Conservation (phyloP, 1,284 basidiomycete species). For the Marasmius oreades region DNA sequence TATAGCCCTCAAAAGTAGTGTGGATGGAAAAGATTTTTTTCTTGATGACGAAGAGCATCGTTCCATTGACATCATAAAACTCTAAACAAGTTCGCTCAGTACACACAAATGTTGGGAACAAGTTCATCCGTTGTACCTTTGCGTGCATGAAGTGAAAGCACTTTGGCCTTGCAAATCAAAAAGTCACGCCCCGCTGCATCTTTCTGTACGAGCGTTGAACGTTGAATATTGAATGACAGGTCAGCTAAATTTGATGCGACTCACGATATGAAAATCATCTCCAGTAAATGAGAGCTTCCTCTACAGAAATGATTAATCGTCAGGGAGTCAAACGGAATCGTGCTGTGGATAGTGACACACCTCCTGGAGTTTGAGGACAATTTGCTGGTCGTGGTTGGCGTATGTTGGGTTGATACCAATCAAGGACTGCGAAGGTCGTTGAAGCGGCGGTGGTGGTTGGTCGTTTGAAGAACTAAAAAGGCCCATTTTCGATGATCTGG, state of each 20-base stretch:
- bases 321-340: background rate
- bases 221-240: background rate
- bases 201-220: background rate
- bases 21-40: conserved; percentile 12
- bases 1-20: conserved; percentile 12
- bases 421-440: conserved; percentile 7
- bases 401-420: conserved; percentile 5
- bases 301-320: background rate
- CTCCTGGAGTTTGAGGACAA: conserved; percentile 7
- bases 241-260: background rate
- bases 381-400: conserved; percentile 7
- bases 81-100: conserved; percentile 1
- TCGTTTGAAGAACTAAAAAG: conserved; percentile 6
- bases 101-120: background rate
- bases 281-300: conserved; percentile 2
- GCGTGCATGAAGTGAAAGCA: conserved; percentile 2
- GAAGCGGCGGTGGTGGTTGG: conserved; percentile 5
- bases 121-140: conserved; percentile 1
- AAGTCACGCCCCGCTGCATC: conserved; percentile 1
- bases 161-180: conserved; percentile 4
- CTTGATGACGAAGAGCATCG: conserved; percentile 11
- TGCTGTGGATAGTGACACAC: background rate
- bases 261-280: conserved; percentile 8
- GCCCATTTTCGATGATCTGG: background rate
- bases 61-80: conserved; percentile 9